phyloP scores from a whole-genome alignment of 257 asterid species.

The Misopates orontium region DNA sequence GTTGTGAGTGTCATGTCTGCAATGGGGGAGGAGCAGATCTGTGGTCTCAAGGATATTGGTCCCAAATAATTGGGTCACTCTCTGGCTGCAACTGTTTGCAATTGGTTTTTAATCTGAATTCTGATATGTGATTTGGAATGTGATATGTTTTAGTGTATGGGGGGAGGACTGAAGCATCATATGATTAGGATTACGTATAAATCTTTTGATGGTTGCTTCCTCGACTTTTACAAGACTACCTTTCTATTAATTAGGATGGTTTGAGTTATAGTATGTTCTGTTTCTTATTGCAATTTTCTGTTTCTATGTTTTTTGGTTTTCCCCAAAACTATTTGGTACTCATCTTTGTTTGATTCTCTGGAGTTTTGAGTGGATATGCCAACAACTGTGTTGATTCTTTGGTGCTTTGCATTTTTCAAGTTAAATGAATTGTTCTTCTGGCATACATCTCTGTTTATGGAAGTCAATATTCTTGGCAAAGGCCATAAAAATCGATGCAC shows the following conservation, averaged over 20 bases:
- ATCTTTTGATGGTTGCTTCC: background rate
- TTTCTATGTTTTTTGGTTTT: background rate
- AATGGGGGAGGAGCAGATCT: conserved; percentile 97
- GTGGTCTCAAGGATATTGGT: conserved; percentile 79
- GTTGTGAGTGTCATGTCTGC: conserved; percentile 92
- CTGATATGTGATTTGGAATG: conserved; percentile 6
- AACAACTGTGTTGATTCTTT: background rate
- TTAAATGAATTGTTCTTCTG: background rate
- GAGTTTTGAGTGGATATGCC: conserved; percentile 11
- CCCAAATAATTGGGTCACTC: conserved; percentile 41
- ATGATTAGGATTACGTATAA: background rate
- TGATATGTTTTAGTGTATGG: conserved; percentile 14
- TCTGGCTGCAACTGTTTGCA: background rate
- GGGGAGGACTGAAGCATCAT: conserved; percentile 10
- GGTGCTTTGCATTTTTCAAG: background rate
- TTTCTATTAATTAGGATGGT: background rate
- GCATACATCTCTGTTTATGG: background rate
- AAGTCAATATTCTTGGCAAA: background rate
- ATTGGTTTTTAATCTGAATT: background rate
- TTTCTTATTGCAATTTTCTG: background rate
- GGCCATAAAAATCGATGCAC: no score
- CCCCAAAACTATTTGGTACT: background rate
- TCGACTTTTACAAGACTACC: conserved; percentile 13
- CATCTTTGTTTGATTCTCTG: background rate
- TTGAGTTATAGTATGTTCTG: background rate